phyloP scores from a whole-genome alignment of 345 rosid genomes.

The Heritiera littoralis region DNA sequence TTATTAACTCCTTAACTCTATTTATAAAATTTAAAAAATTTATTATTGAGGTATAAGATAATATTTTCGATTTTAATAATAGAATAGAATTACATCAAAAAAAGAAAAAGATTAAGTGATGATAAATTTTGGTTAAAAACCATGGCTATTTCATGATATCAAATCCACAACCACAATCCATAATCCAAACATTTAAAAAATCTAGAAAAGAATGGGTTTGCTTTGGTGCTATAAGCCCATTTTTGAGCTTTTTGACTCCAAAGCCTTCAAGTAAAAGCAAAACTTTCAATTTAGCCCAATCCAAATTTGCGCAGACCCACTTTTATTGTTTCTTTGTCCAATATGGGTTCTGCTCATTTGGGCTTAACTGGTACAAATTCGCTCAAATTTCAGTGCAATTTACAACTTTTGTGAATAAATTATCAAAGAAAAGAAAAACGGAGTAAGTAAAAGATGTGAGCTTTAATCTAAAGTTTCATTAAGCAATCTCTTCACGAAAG shows the following conservation, averaged over 20 bases:
- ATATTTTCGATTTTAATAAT: too few relatives aligned
- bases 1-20: too few relatives aligned
- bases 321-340: background rate
- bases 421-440: background rate
- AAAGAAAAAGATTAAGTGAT: background rate
- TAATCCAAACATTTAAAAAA: background rate
- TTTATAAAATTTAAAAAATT: too few relatives aligned
- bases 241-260: background rate
- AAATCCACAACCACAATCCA: background rate
- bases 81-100: too few relatives aligned
- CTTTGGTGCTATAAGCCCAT: background rate
- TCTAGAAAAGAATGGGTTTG: background rate
- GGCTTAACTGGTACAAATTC: background rate
- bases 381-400: background rate
- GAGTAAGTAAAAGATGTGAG: background rate
- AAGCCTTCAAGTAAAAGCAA: background rate
- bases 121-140: background rate
- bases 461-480: background rate
- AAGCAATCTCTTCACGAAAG: background rate
- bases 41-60: too few relatives aligned
- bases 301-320: background rate
- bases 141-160: background rate
- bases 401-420: background rate
- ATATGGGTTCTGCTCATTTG: background rate
- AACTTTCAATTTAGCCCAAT: background rate